Conservation (phyloP, 495 filamentous ascomycete genomes). For the Aspergillus heteromorphus region DNA sequence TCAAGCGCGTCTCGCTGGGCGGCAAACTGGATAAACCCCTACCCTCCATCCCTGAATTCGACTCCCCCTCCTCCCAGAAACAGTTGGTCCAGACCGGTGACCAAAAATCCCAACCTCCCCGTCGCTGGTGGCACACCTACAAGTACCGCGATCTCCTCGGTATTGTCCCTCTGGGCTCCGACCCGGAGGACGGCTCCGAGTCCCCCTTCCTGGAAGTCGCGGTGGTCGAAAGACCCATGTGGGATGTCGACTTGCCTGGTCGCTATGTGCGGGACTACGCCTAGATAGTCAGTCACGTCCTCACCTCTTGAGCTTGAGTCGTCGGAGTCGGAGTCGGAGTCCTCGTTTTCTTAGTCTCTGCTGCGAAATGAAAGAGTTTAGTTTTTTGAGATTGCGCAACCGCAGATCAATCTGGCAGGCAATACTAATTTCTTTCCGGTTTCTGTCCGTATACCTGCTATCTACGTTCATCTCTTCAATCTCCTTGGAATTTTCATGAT, state of each 20-base stretch:
- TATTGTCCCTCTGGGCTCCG: slow-evolving; percentile 60
- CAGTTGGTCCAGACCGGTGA: slow-evolving; percentile 20
- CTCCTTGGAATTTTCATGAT: too few relatives aligned
- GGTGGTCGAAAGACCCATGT: slow-evolving; percentile 78
- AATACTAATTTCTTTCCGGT: too few relatives aligned
- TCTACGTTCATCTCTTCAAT: too few relatives aligned
- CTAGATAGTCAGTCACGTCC: not conserved
- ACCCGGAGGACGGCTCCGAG: slow-evolving; percentile 19
- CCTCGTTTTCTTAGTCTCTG: too few relatives aligned
- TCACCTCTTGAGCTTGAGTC: too few relatives aligned
- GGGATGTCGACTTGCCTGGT: slow-evolving; percentile 75
- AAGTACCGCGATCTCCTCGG: slow-evolving; percentile 90
- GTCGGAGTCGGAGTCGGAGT: too few relatives aligned
- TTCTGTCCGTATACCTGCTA: too few relatives aligned
- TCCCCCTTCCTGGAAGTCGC: slow-evolving; percentile 63
- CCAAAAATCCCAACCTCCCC: slow-evolving; percentile 19
- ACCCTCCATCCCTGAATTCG: not conserved
- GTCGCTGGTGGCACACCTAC: slow-evolving; percentile 70
- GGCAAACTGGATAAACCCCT: slow-evolving; percentile 14
- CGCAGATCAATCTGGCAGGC: too few relatives aligned
- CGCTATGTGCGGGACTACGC: slow-evolving; percentile 63
- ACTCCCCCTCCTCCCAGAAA: slow-evolving; percentile 16
- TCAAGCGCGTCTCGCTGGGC: slow-evolving; percentile 15
- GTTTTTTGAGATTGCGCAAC: too few relatives aligned
- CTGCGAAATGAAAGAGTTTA: too few relatives aligned